These are phyloP conservation scores for Acarospora socialis DNA, from an alignment of 2,329 filamentous ascomycete species.

Conservation along the genomic window DNA sequence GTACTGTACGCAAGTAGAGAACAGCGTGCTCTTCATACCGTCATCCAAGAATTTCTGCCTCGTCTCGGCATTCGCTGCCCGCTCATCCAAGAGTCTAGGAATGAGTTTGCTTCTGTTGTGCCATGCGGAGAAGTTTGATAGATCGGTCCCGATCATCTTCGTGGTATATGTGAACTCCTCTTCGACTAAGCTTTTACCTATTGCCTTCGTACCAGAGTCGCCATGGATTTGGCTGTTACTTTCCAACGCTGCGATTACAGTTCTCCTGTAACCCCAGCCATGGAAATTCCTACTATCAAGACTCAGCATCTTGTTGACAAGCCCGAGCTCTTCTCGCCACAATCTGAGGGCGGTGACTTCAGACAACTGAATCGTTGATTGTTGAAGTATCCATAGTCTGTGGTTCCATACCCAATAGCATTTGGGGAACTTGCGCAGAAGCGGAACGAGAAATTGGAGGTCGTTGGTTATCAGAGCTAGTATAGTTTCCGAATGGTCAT, in stretches of 20 bases:
- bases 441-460: conserved; percentile 65
- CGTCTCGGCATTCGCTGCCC: conserved; percentile 46
- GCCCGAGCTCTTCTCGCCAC: conserved; percentile 71
- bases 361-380: conserved; percentile 52
- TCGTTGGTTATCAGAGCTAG: conserved; percentile 66
- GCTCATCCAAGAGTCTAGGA: conserved; percentile 56
- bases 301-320: conserved; percentile 77
- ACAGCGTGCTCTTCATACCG: conserved; percentile 31
- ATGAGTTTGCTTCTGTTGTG: conserved; percentile 81
- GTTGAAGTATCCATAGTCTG: conserved; percentile 66
- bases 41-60: conserved; percentile 58
- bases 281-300: conserved; percentile 88
- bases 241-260: conserved; percentile 64
- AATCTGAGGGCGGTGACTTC: conserved; percentile 43
- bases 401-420: conserved; percentile 99
- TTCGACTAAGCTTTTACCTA: conserved; percentile 53
- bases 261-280: conserved; percentile 82
- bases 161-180: conserved; percentile 80
- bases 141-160: conserved; percentile 67
- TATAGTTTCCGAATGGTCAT: conserved; percentile 33
- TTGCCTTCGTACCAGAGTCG: conserved; percentile 20
- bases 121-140: conserved; percentile 97
- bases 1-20: not conserved
- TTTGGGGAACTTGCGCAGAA: conserved; percentile 78
- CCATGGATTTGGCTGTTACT: conserved; percentile 26